Base-by-base conservation (phyloP, 2,329 filamentous ascomycete genomes). In the Exserohilum turcica region DNA sequence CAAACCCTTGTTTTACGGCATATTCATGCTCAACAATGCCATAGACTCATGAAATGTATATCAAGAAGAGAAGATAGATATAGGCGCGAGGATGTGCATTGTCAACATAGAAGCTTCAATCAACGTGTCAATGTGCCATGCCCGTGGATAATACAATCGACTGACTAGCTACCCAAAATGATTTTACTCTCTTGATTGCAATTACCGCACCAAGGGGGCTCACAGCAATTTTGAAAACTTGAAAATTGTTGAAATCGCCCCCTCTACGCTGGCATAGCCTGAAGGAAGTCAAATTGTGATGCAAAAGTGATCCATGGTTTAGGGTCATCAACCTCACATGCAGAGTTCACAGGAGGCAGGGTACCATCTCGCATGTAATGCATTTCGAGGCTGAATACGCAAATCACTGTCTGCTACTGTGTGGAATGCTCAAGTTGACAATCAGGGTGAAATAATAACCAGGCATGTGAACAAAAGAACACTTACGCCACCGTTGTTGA, bases 401-500 rank as follows among this genome's bases (percentile, higher is more conserved):
- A 63, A 10, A 29, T 31, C 3, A 45, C 24, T n/a, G 51, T 46
- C 40, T 58, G 57, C 13, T 56, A 58, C 18, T 62, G 57, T 5
- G 52, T 54, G 15, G 43, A 36, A 27, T 62, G 59, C 57, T 62
- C 18, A 6, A 0, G 9, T 15, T 2, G 4, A 15, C 13, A 33
- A 24, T 39, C 10, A 24, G 35, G 7, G n/a, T 13, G 24, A 10
- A 7, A 8, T 6, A 13, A 16, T 8, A 19, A 21, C 12, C 12
- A 21, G 6, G 3, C 7, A 18, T 21, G 5, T n/a, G 27, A 37
- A 15, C 9, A 18, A 27, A 29, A 9, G 3, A 32, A 8, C 13
- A 50, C 60, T 59, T 50, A 63, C 57, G 5, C 60, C 60, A 16
- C 46, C 49, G 28, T 50, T 57, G 18, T 79, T 77, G 24, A 71